Base-by-base conservation (phyloP, 106 monocot genomes). In the Posidonia australis region DNA sequence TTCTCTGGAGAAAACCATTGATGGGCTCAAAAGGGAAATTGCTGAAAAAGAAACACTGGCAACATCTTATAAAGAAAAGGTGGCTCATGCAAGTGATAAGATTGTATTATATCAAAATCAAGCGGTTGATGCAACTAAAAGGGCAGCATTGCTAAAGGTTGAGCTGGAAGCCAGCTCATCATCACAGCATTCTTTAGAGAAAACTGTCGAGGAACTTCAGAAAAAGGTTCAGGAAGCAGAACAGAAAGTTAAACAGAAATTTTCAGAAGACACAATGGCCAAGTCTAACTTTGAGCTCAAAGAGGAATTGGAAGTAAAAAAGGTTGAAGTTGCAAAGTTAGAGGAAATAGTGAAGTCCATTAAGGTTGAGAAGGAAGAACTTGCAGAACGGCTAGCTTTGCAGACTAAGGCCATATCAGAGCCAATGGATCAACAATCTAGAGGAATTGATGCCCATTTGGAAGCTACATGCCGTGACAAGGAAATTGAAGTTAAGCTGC, bases 401-500 rank as follows among this genome's bases (percentile, higher is more conserved):
- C 75, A 58, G 20, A 68, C 46, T 16, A 77, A 79, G 44, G 46
- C 57, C 46, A 60, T 75, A 49, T 71, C n/a, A n/a, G n/a, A n/a
- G n/a, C n/a, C n/a, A n/a, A n/a, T 81, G 78, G 76, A 81, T 78
- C 64, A 83, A 25, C 78, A 80, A 51, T 70, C 83, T 26, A 87
- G 74, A 67, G 67, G 52, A 5, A 64, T 80, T 64, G 78, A 83
- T 54, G 46, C 80, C 54, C 80, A 81, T 2, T 87, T 73, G 54
- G 67, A 48, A 32, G 52, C 80, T 58, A 78, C 80, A 75, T 78
- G 76, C 9, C 76, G 72, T 24, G 54, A 64, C 13, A 77, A 71
- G 70, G 82, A 89, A 80, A 73, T 66, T 29, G 80, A 89, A 65
- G 22, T 44, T 49, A 74, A 82, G 47, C 62, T 82, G 47, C 60